phyloP scores from a whole-genome alignment of 164 flowering plant genomes.

The Hamamelis virginiana region DNA sequence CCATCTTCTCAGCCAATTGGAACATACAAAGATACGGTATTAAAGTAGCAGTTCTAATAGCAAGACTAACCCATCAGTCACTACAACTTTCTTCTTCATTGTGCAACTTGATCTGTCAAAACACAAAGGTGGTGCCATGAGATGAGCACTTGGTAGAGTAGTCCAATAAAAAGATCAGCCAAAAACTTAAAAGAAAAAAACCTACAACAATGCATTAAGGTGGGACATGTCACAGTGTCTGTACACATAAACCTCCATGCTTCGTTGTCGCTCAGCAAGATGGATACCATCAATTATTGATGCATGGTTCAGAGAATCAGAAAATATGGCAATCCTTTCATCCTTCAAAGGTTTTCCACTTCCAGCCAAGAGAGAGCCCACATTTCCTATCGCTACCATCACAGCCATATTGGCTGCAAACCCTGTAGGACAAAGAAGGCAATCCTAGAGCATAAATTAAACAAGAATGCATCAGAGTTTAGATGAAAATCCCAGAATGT shows the following conservation, averaged over 20 bases:
- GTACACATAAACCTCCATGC: slow-evolving; percentile 60
- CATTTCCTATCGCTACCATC: slow-evolving; percentile 77
- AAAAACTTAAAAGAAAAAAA: slow-evolving; percentile 11
- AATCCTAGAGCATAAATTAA: slow-evolving; percentile 63
- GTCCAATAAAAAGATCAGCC: neutral
- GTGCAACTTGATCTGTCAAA: slow-evolving; percentile 67
- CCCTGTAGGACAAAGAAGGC: slow-evolving; percentile 97
- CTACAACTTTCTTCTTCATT: slow-evolving; percentile 79
- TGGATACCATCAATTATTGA: slow-evolving; percentile 95
- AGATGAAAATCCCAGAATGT: neutral
- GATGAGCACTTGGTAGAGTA: slow-evolving; percentile 2
- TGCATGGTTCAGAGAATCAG: slow-evolving; percentile 93
- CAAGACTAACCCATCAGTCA: slow-evolving; percentile 73
- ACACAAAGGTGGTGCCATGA: slow-evolving; percentile 9
- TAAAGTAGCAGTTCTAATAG: neutral
- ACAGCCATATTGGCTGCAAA: slow-evolving; percentile 92
- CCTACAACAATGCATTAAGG: slow-evolving; percentile 73
- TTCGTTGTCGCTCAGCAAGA: slow-evolving; percentile 73
- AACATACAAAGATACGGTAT: neutral
- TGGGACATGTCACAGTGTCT: slow-evolving; percentile 86
- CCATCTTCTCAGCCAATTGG: neutral
- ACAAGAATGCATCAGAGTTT: slow-evolving; percentile 22
- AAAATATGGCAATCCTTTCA: slow-evolving; percentile 79
- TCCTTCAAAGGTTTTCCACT: slow-evolving; percentile 43
- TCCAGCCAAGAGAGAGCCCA: slow-evolving; percentile 57